Evolutionary conservation across 2,329 filamentous ascomycete species (phyloP), one percentile per base, ranked within the genome.

Genomic region (Diaporthe citrichinensis): DNA sequence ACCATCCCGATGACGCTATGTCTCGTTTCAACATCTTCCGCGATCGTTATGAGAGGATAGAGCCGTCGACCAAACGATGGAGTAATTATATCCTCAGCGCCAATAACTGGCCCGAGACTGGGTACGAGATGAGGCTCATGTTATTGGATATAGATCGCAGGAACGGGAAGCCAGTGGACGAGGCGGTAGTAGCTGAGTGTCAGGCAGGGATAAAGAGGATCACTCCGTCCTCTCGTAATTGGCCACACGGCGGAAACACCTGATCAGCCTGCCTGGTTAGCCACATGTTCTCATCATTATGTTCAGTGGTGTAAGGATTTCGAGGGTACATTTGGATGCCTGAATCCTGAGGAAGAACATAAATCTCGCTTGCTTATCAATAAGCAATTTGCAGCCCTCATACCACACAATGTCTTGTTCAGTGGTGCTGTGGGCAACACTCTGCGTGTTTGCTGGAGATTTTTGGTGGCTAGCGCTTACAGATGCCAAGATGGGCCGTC

Each of bases 21-120:
- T 58, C 31, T 36, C 55, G 55, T 58, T 58, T 36, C 55, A 14
- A 58, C 31, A 58, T 58, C 31, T 58, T 58, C 31, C 55, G 55
- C 31, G 55, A 36, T 58, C 55, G 9, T 2, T 58, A 58, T 12
- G 55, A 58, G 31, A 58, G 55, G 31, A 23, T 36, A 12, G 55
- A 58, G 31, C 55, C 28, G 4, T 31, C 55, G 9, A 58, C 31
- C 8, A 58, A 36, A 36, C 55, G 55, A 31, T 58, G 31, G 55
- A 36, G 55, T 36, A 23, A 58, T 6, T 36, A 0, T 12, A 58
- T 58, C 1, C 31, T 17, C 31, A 58, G 31, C 4, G 55, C 9
- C 3, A 23, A 5, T 0, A 58, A 36, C 9, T 58, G 55, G 55
- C 31, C 55, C 6, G 55, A 58, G 55, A 58, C 20, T 36, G 55